Evolutionary conservation across 2,329 filamentous ascomycete species (phyloP), one percentile per base, ranked within the genome.

Genomic region (Fusarium sp.): DNA sequence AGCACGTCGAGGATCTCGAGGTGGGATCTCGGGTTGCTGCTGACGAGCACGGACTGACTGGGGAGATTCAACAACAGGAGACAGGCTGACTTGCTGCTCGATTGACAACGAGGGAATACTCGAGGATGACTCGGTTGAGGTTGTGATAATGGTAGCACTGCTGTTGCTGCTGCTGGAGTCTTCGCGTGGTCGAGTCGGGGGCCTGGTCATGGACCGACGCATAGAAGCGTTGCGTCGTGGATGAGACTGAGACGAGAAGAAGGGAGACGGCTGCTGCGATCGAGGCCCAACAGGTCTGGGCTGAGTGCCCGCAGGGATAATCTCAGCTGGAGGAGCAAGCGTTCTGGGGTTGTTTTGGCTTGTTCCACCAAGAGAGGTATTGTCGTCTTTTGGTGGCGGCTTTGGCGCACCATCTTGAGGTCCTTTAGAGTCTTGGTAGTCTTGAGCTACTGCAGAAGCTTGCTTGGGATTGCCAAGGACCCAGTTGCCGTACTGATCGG

Each of bases 401-500:
- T 47, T 64, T 9, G 64, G 29, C 13, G 38, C 42, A 41, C 38
- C 46, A 42, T 58, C 40, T 36, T 61, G 64, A 35, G 53, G 31
- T 41, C 35, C 43, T 46, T 61, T 44, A 44, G 59, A 58, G 29
- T 60, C 61, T 12, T 66, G 63, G 7, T 57, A 56, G 32, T 64
- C 60, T 29, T 72, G 64, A 19, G 68, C 71, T 40, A 71, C 55
- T 44, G 69, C 60, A 32, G 65, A 64, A 15, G 68, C 65, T 32
- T 72, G 72, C 39, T 73, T 73, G 6, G 75, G 63, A 56, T 79
- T 79, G 32, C 77, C 77, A 7, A 84, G 74, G 13, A 83, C 77
- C 83, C 83, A 85, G 67, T 85, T 85, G 1, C 83, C 81, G 62
- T 77, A 76, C 68, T 77, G 80, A 67, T 86, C 83, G 31, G 82